Evolutionary conservation across 495 filamentous ascomycete species (phyloP).

Genomic region (Xylaria grammica): DNA sequence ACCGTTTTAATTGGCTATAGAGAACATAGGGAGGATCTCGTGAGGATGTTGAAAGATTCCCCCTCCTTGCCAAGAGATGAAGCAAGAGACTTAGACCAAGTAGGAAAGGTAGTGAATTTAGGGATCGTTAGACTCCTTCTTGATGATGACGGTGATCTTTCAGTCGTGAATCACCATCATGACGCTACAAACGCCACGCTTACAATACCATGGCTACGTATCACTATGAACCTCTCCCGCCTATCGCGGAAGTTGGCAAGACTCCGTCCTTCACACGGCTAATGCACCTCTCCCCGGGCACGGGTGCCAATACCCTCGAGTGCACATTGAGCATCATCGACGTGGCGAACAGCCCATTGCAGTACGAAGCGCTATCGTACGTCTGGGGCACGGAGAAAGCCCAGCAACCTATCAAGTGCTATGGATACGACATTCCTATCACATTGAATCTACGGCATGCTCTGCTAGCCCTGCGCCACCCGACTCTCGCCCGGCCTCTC

Average conservation of each 20-base stretch:
- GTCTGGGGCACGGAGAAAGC: conserved; percentile 24
- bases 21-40: not conserved
- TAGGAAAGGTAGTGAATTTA: conserved; percentile 7
- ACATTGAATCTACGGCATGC: conserved; percentile 19
- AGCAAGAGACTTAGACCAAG: not conserved
- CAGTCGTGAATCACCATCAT: not conserved
- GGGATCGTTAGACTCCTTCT: not conserved
- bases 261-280: conserved; percentile 16
- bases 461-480: conserved; percentile 11
- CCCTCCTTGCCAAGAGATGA: conserved; percentile 1
- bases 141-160: not conserved
- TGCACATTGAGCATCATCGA: conserved; percentile 21
- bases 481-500: conserved; percentile 4
- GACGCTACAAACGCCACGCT: no score
- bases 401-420: conserved; percentile 7
- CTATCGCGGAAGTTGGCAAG: not conserved
- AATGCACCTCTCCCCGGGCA: conserved; percentile 22
- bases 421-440: conserved; percentile 3
- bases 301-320: conserved; percentile 9
- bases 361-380: conserved; percentile 28
- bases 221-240: conserved; percentile 20
- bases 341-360: conserved; percentile 19
- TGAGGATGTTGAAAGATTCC: not conserved
- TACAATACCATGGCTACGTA: conserved; percentile 11
- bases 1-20: not conserved